phyloP scores from a whole-genome alignment of 495 filamentous ascomycete genomes.

The Aspergillus biplanus region DNA sequence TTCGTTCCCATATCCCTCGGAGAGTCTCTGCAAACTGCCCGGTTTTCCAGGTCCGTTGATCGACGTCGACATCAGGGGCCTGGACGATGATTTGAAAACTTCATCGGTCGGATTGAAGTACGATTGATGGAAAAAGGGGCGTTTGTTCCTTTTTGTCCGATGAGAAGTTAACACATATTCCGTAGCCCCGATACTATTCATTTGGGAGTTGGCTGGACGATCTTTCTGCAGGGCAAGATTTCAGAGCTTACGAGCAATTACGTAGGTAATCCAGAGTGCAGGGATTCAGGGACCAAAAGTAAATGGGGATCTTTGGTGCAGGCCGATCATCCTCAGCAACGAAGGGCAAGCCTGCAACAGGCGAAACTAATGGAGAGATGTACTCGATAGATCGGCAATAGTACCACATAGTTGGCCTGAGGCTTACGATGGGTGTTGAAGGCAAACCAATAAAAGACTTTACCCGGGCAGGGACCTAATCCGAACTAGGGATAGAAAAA shows the following conservation, averaged over 20 bases:
- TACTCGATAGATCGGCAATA: no score
- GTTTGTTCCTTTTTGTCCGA: no score
- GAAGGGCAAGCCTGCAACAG: neutral
- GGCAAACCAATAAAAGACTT: conserved; percentile 13
- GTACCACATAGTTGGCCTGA: neutral
- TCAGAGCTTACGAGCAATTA: neutral
- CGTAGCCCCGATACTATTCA: no score
- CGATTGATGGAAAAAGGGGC: no score
- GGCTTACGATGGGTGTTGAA: neutral
- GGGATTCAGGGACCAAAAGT: neutral
- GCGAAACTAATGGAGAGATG: neutral
- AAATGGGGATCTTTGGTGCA: neutral
- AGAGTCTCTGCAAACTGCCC: no score
- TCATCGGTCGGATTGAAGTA: no score
- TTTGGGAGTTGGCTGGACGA: no score
- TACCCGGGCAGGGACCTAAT: conserved; percentile 8
- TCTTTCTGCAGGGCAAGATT: neutral
- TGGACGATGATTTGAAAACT: no score
- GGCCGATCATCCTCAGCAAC: neutral
- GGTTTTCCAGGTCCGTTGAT: no score
- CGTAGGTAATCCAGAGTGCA: neutral
- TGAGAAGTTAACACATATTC: no score
- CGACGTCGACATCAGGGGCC: no score
- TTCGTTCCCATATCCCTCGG: no score
- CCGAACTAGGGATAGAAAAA: conserved; percentile 14